A percentile compares a stretch with the other conserved stretches of the same genome.
These are phyloP conservation scores for Leccinum aurantiacum DNA, from an alignment of 768 basidiomycete genomes.

Conservation along the genomic window DNA sequence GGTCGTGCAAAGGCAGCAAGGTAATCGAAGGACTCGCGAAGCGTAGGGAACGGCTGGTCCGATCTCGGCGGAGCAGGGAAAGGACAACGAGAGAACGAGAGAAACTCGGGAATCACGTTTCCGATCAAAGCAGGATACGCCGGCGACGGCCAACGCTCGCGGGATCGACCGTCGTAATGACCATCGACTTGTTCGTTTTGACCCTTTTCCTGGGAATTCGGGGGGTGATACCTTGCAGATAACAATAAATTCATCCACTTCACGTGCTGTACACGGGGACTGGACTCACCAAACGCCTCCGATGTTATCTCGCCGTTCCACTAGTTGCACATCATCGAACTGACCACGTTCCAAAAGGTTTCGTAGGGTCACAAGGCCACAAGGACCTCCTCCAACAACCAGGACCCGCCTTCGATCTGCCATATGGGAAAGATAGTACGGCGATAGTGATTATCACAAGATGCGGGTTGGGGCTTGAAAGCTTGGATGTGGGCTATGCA, in stretches of 20 bases:
- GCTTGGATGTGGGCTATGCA: background rate
- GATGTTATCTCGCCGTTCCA: conserved; percentile 46
- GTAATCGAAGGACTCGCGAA: conserved; percentile 30
- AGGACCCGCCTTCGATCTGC: conserved; percentile 29
- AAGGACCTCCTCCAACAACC: conserved; percentile 48
- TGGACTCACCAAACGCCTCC: conserved; percentile 49
- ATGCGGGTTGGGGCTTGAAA: background rate
- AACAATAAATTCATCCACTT: background rate
- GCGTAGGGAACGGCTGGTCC: conserved; percentile 32
- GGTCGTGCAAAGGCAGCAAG: conserved; percentile 28
- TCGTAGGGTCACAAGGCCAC: conserved; percentile 49
- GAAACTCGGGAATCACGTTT: conserved; percentile 47
- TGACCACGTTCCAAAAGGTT: conserved; percentile 43
- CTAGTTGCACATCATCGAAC: conserved; percentile 45
- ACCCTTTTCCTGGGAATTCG: background rate
- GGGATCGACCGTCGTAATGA: conserved; percentile 3
- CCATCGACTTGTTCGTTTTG: background rate
- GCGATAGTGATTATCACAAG: background rate
- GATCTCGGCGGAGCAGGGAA: conserved; percentile 27
- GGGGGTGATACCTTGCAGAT: conserved; percentile 16
- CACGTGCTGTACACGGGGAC: background rate
- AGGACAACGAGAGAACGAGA: conserved; percentile 31
- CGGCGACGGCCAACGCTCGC: conserved; percentile 42
- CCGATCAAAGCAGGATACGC: conserved; percentile 50
- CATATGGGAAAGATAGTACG: conserved; percentile 1